A percentile compares a stretch with the other conserved stretches of the same genome.
Evolutionary conservation across 139 green algal genomes (phyloP).

Genomic region (Auxenochlorella pyrenoidosa): DNA sequence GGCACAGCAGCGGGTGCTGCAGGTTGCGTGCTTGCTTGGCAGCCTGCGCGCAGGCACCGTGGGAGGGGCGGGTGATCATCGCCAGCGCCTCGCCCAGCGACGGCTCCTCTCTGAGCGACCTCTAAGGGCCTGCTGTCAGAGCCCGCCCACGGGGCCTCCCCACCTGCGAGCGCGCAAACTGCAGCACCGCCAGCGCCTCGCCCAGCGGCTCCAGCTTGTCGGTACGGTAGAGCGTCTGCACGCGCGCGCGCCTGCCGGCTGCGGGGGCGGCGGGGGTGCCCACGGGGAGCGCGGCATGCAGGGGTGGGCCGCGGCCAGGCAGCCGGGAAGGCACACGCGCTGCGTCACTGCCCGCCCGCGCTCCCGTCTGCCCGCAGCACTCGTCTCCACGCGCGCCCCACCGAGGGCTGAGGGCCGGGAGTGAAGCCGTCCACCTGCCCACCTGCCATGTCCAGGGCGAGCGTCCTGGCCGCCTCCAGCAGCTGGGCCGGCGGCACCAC

Average conservation of each 20-base stretch:
- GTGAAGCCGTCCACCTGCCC: neutral
- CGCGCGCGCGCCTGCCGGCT: constrained; percentile 17
- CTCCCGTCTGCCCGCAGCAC: neutral
- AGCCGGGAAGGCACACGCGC: neutral
- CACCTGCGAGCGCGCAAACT: constrained; percentile 41
- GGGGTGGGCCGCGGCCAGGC: neutral
- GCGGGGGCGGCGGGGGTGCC: neutral
- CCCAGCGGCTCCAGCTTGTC: constrained; percentile 82
- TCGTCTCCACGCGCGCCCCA: neutral
- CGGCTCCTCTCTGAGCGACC: neutral
- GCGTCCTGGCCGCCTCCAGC: constrained; percentile 58
- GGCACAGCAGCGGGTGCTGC: constrained; percentile 90
- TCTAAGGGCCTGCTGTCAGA: no score
- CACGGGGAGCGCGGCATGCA: neutral
- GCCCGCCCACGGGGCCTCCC: neutral
- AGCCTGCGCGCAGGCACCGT: constrained; percentile 18
- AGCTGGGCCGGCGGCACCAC: constrained; percentile 76
- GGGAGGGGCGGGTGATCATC: neutral
- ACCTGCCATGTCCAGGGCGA: constrained; percentile 89
- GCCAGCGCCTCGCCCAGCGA: neutral
- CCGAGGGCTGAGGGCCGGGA: neutral
- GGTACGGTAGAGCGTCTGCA: constrained; percentile 51
- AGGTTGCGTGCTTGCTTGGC: constrained; percentile 75
- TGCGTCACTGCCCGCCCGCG: no score
- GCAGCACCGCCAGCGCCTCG: constrained; percentile 83